A percentile compares a stretch with the other conserved stretches of the same genome.
These are phyloP conservation scores for Lepidium africanum DNA, from an alignment of 345 rosid genomes.

Conservation along the genomic window DNA sequence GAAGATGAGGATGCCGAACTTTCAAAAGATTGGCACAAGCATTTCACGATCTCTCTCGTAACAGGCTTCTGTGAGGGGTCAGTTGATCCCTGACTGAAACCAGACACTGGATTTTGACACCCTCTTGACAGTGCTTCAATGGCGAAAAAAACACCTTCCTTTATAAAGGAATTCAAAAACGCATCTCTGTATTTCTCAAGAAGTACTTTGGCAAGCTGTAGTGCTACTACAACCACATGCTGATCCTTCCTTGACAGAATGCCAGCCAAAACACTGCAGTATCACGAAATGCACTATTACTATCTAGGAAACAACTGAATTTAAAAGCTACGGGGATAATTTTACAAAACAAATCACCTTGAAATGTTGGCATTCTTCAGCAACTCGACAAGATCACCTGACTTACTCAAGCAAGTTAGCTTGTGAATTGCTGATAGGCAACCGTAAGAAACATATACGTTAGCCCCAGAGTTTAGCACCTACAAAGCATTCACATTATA, in stretches of 20 bases:
- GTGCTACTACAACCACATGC: conserved; percentile 65
- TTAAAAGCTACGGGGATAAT: conserved; percentile 3
- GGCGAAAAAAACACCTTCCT: conserved; percentile 82
- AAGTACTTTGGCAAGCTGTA: conserved; percentile 59
- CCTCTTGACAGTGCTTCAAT: conserved; percentile 55
- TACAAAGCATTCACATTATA: conserved; percentile 23
- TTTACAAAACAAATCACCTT: conserved; percentile 38
- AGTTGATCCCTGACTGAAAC: conserved; percentile 32
- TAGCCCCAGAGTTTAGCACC: conserved; percentile 92
- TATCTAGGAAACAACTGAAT: conserved; percentile 8
- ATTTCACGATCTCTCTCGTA: conserved; percentile 45
- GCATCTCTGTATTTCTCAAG: conserved; percentile 60
- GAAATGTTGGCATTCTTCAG: conserved; percentile 61
- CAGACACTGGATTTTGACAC: conserved; percentile 15
- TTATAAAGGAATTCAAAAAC: conserved; percentile 60
- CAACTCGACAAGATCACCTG: conserved; percentile 59
- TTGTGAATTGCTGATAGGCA: conserved; percentile 71
- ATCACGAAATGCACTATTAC: conserved; percentile 17
- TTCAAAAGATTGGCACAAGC: conserved; percentile 78
- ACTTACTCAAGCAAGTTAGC: conserved; percentile 52
- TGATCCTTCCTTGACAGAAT: conserved; percentile 74
- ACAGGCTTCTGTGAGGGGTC: conserved; percentile 42
- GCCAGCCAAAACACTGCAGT: conserved; percentile 82
- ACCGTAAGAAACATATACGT: conserved; percentile 62
- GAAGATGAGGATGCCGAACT: conserved; percentile 30